Evolutionary conservation across 129 eudicot genomes (phyloP).

Genomic region (Rutidosis leptorrhynchoides): DNA sequence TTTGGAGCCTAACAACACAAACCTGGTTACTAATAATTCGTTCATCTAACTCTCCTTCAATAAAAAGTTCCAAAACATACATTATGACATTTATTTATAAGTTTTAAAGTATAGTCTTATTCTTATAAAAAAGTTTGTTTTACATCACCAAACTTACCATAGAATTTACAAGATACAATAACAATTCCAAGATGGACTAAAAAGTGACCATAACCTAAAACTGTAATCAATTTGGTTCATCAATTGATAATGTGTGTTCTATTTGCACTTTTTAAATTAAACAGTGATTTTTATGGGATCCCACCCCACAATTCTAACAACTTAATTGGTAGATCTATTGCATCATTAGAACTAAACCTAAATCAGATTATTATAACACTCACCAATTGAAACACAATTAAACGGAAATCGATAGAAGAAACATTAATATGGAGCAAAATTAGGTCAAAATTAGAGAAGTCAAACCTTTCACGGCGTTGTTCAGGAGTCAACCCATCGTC

Average conservation of each 20-base stretch:
- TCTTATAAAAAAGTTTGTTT: background rate
- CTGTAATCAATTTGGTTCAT: background rate
- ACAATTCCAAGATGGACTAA: background rate
- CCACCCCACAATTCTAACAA: background rate
- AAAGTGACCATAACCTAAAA: background rate
- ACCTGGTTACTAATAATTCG: too few species aligned
- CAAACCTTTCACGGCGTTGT: slow-evolving; percentile 80
- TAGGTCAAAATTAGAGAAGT: slow-evolving; percentile 2
- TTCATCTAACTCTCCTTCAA: background rate
- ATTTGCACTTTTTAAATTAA: background rate
- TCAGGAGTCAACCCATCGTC: slow-evolving; percentile 85
- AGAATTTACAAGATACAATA: background rate
- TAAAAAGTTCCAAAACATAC: background rate
- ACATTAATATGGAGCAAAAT: background rate
- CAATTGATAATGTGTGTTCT: background rate
- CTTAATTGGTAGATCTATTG: slow-evolving; percentile 5
- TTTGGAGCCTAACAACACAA: background rate
- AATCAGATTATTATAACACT: background rate
- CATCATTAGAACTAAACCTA: background rate
- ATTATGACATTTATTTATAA: background rate
- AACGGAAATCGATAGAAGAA: background rate
- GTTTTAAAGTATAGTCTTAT: background rate
- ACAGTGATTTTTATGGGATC: background rate
- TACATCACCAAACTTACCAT: background rate
- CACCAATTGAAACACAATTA: background rate